phyloP scores from a whole-genome alignment of 257 asterid species.

The Scutellaria baicalensis region DNA sequence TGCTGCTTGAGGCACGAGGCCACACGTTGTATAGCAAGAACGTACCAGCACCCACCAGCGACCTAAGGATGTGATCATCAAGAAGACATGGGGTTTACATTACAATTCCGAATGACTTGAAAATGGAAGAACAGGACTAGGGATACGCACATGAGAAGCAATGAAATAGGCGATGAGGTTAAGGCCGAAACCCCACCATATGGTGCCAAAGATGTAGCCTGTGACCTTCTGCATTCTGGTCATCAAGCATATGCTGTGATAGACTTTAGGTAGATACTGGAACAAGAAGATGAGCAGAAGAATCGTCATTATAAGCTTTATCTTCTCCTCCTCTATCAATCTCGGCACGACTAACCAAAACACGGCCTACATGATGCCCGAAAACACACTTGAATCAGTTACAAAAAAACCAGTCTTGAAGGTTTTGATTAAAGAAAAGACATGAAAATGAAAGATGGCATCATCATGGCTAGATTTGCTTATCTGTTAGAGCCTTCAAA shows the following conservation, averaged over 20 bases:
- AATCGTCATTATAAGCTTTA: conserved; percentile 58
- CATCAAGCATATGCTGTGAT: conserved; percentile 72
- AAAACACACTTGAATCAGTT: no score
- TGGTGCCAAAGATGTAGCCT: conserved; percentile 84
- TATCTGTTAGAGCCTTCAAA: background rate
- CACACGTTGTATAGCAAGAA: conserved; percentile 83
- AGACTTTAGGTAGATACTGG: conserved; percentile 84
- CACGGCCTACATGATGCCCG: conserved; percentile 36
- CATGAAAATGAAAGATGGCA: background rate
- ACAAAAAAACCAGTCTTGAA: no score
- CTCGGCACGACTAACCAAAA: conserved; percentile 83
- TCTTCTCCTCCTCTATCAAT: conserved; percentile 56
- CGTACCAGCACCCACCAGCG: conserved; percentile 98
- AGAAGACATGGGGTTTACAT: no score
- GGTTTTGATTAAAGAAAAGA: no score
- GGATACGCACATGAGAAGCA: conserved; percentile 76
- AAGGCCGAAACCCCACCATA: conserved; percentile 98
- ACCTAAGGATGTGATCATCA: conserved; percentile 34
- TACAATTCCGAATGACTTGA: background rate
- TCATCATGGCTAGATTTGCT: background rate
- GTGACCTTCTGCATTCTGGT: conserved; percentile 89
- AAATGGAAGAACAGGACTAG: background rate
- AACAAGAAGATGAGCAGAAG: conserved; percentile 72
- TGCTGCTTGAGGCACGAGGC: conserved; percentile 71
- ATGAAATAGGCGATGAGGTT: conserved; percentile 93